phyloP scores from a whole-genome alignment of 2,329 filamentous ascomycete genomes.

The Penicillium nordicum region DNA sequence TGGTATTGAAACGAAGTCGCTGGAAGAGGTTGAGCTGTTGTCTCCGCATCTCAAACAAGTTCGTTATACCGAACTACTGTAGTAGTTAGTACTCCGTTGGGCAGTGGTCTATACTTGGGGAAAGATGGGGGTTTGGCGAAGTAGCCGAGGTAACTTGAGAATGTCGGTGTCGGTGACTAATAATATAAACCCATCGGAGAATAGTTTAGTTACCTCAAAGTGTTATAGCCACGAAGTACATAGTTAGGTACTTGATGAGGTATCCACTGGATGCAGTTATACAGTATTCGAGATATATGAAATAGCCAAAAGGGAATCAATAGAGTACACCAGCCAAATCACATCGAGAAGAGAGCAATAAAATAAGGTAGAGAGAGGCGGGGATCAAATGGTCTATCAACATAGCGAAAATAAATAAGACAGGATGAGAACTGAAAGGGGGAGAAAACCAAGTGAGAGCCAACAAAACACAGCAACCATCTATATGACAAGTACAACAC shows the following conservation, averaged over 20 bases:
- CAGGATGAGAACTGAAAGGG: constrained; percentile 20
- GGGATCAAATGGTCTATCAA: constrained; percentile 21
- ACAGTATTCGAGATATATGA: not conserved
- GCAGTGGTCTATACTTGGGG: not conserved
- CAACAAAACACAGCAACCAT: constrained; percentile 8
- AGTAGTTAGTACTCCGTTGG: not conserved
- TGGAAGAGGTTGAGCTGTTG: not conserved
- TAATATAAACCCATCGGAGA: not conserved
- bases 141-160: constrained; percentile 11
- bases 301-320: constrained; percentile 22
- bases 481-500: constrained; percentile 11
- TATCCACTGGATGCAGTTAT: not conserved
- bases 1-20: not conserved
- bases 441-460: not conserved
- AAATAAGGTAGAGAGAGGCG: constrained; percentile 11
- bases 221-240: too few species aligned
- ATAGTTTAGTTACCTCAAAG: too few species aligned
- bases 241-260: not conserved
- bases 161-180: constrained; percentile 5
- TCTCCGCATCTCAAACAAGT: not conserved
- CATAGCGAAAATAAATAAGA: constrained; percentile 21
- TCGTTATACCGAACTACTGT: not conserved
- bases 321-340: constrained; percentile 12
- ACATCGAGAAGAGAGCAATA: constrained; percentile 4
- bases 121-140: not conserved